These are phyloP conservation scores for Nemania serpens DNA, from an alignment of 2,329 filamentous ascomycete genomes.

Conservation along the genomic window DNA sequence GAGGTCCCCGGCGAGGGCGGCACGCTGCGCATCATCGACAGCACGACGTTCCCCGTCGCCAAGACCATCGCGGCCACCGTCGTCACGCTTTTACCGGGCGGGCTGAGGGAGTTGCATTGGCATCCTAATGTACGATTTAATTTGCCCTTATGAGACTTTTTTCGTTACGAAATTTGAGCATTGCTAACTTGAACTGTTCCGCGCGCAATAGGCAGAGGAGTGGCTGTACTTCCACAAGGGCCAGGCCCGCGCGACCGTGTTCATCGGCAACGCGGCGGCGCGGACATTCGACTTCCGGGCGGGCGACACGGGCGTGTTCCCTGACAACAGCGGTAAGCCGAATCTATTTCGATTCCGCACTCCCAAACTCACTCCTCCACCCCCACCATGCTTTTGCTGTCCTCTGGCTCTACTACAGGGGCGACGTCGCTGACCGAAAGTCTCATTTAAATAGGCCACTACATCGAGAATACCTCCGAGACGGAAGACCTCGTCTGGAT, in stretches of 20 bases:
- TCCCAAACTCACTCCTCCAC: background rate
- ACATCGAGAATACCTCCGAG: conserved; percentile 70
- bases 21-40: conserved; percentile 67
- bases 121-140: conserved; percentile 69
- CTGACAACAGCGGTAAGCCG: conserved; percentile 62
- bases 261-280: conserved; percentile 63
- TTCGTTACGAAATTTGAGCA: no score
- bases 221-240: conserved; percentile 74
- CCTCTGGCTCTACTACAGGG: no score
- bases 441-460: conserved; percentile 53
- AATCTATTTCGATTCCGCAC: background rate
- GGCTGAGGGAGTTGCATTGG: conserved; percentile 70
- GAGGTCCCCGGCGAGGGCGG: conserved; percentile 65
- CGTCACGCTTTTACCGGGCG: conserved; percentile 66
- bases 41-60: conserved; percentile 67
- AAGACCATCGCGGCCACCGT: conserved; percentile 69
- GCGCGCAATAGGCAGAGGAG: conserved; percentile 59
- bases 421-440: background rate
- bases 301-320: conserved; percentile 71
- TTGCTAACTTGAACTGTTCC: conserved; percentile 3
- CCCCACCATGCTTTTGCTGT: no score
- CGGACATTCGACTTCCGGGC: conserved; percentile 70
- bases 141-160: no score
- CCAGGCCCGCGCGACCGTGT: conserved; percentile 64
- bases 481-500: conserved; percentile 69